These are phyloP conservation scores for Umbilicus rupestris DNA, from an alignment of 164 flowering plant genomes.

Conservation along the genomic window DNA sequence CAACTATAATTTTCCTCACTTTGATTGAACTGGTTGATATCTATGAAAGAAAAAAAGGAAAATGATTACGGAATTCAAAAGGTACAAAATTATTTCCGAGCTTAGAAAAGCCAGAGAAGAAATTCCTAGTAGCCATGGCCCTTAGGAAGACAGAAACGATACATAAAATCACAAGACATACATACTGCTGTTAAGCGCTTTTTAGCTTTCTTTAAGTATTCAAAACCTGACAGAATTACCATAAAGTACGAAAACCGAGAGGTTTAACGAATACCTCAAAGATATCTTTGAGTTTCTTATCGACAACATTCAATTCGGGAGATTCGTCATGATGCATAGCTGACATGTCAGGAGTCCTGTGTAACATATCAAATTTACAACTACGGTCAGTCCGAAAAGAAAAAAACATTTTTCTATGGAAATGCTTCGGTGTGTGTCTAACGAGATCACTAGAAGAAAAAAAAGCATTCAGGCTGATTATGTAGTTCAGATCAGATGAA, in stretches of 20 bases:
- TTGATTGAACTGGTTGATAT: constrained; percentile 64
- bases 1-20: constrained; percentile 58
- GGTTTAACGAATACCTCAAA: constrained; percentile 53
- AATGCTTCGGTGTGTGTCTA: too few species aligned
- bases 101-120: constrained; percentile 1
- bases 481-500: too few species aligned
- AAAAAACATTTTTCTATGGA: too few species aligned
- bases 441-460: too few species aligned
- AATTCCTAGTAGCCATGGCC: too few species aligned
- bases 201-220: neutral
- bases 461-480: too few species aligned
- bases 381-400: neutral
- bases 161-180: too few species aligned
- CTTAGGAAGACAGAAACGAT: too few species aligned
- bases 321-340: constrained; percentile 94
- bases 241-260: neutral
- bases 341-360: constrained; percentile 97
- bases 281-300: constrained; percentile 64
- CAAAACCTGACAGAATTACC: neutral
- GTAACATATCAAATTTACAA: constrained; percentile 3
- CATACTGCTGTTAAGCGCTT: neutral
- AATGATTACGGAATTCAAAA: neutral
- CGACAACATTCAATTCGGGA: constrained; percentile 75
- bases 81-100: neutral
- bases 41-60: constrained; percentile 19